phyloP scores from a whole-genome alignment of 768 basidiomycete genomes.

The Sporobolomyces roseus region DNA sequence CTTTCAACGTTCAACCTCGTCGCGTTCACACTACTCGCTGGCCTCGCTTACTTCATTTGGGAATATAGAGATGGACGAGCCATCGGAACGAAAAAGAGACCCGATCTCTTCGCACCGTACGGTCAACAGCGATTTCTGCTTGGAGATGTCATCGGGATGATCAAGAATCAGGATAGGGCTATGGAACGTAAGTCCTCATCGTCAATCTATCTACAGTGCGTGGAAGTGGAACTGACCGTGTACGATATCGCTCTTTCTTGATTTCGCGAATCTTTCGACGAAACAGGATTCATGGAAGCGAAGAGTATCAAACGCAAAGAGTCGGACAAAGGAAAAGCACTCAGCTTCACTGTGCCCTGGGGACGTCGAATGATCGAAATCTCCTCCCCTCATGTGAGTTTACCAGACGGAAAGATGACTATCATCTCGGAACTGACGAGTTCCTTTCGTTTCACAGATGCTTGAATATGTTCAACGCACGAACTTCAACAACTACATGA shows the following conservation, averaged over 20 bases:
- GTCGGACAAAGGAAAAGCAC: background rate
- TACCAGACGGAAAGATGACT: background rate
- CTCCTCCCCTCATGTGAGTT: constrained; percentile 2
- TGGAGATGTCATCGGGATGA: constrained; percentile 3
- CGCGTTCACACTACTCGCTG: background rate
- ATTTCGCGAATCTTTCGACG: too few relatives aligned
- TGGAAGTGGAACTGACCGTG: too few relatives aligned
- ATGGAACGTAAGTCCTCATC: constrained; percentile 13
- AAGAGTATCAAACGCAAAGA: background rate
- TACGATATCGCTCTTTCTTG: too few relatives aligned
- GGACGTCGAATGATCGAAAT: constrained; percentile 25
- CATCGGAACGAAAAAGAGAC: constrained; percentile 2
- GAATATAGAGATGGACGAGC: constrained; percentile 21
- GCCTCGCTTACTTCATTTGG: background rate
- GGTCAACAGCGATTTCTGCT: constrained; percentile 10
- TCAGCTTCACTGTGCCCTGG: constrained; percentile 8
- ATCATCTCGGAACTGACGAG: background rate
- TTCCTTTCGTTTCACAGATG: background rate
- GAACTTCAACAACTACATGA: constrained; percentile 26
- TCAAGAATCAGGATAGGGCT: constrained; percentile 8
- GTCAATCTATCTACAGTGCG: too few relatives aligned
- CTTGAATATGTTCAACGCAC: constrained; percentile 33
- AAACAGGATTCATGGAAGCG: constrained; percentile 11
- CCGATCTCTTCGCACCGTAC: background rate
- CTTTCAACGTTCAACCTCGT: background rate